A percentile compares a stretch with the other conserved stretches of the same genome.
Evolutionary conservation across 805 yeast species (phyloP).

Genomic region (Starmerella bombicola): DNA sequence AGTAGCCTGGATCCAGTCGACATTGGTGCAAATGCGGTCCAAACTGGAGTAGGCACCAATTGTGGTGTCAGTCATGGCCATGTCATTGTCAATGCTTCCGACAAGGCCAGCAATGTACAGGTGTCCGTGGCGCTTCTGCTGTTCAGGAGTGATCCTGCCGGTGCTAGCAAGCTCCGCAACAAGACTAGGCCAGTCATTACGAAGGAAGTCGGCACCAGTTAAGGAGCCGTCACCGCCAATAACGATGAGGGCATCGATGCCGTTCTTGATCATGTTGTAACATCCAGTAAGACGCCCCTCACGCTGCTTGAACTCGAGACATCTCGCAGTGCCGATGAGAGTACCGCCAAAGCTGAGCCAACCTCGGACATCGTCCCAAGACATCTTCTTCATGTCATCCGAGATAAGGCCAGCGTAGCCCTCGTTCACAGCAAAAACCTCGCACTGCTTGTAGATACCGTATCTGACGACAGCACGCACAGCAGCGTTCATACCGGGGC

Average conservation of each 20-base stretch:
- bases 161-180: slow-evolving; percentile 54
- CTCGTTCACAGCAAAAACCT: slow-evolving; percentile 81
- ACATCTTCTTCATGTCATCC: slow-evolving; percentile 57
- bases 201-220: slow-evolving; percentile 92
- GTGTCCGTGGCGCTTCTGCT: slow-evolving; percentile 49
- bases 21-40: slow-evolving; percentile 83
- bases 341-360: slow-evolving; percentile 92
- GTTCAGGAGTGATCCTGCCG: slow-evolving; percentile 45
- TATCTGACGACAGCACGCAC: slow-evolving; percentile 93
- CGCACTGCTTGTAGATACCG: slow-evolving; percentile 77
- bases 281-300: slow-evolving; percentile 76
- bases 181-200: slow-evolving; percentile 88
- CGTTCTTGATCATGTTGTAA: slow-evolving; percentile 67
- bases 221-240: slow-evolving; percentile 99
- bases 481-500: slow-evolving; percentile 96
- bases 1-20: slow-evolving; percentile 94
- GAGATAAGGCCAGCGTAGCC: slow-evolving; percentile 88
- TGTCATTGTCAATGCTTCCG: slow-evolving; percentile 95
- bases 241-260: slow-evolving; percentile 88
- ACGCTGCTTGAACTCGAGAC: slow-evolving; percentile 71
- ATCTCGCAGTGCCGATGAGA: slow-evolving; percentile 89
- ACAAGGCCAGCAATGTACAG: slow-evolving; percentile 87
- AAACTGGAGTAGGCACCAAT: slow-evolving; percentile 93
- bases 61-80: slow-evolving; percentile 93
- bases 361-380: slow-evolving; percentile 92